A percentile compares a stretch with the other conserved stretches of the same genome.
Conservation (phyloP, 2,329 filamentous ascomycete species). For the Penicillium sp. region DNA sequence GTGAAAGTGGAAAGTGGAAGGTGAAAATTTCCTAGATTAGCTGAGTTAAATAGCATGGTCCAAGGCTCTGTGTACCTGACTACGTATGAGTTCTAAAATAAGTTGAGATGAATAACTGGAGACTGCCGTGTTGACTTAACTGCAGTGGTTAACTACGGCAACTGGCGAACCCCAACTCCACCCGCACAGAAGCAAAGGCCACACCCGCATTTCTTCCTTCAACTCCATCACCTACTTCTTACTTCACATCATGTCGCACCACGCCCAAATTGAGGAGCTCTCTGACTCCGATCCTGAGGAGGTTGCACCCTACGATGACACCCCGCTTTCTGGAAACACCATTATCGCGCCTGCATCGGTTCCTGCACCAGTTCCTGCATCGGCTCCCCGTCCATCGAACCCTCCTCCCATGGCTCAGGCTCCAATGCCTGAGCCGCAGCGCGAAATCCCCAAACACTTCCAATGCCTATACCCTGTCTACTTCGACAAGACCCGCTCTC, state of each 20-base stretch:
- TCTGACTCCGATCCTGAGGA: slow-evolving; percentile 88
- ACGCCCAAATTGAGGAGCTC: slow-evolving; percentile 88
- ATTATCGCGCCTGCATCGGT: slow-evolving; percentile 38
- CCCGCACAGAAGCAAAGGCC: slow-evolving; percentile 18
- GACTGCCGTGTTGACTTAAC: too few relatives aligned
- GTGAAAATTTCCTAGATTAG: too few relatives aligned
- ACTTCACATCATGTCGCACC: slow-evolving; percentile 60
- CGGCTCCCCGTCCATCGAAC: slow-evolving; percentile 1
- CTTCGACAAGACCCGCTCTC: slow-evolving; percentile 66
- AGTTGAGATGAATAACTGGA: too few relatives aligned
- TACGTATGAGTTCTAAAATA: too few relatives aligned
- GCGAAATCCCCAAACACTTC: slow-evolving; percentile 64
- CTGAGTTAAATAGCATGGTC: too few relatives aligned
- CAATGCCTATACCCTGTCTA: slow-evolving; percentile 93
- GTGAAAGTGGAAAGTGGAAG: too few relatives aligned
- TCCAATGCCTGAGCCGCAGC: slow-evolving; percentile 41
- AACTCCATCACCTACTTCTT: slow-evolving; percentile 5
- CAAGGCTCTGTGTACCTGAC: too few relatives aligned
- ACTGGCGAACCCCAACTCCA: slow-evolving; percentile 9
- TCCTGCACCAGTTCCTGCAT: slow-evolving; percentile 29
- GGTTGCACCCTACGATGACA: slow-evolving; percentile 66
- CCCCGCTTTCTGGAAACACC: slow-evolving; percentile 40
- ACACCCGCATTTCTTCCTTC: slow-evolving; percentile 22
- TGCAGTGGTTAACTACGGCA: too few relatives aligned
- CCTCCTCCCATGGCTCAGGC: slow-evolving; percentile 10